These are phyloP conservation scores for Theobroma cacao DNA, from an alignment of 345 rosid species.

Conservation along the genomic window DNA sequence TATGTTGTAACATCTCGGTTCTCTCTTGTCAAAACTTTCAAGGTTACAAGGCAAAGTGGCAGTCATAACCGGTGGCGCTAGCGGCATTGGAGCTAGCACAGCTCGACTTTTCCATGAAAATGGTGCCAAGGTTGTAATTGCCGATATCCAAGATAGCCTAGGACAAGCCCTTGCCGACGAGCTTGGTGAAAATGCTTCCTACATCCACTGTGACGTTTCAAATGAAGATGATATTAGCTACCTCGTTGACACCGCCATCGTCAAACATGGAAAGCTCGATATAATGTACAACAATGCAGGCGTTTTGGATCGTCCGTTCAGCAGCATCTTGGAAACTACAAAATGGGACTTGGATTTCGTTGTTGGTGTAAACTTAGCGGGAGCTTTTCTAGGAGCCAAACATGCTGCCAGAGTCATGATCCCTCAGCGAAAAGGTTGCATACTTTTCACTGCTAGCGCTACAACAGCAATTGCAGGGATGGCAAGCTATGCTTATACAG, in stretches of 20 bases:
- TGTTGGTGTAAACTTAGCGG: constrained; percentile 28
- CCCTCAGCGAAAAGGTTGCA: constrained; percentile 27
- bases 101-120: constrained; percentile 26
- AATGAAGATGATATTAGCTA: constrained; percentile 30
- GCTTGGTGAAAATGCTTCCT: constrained; percentile 23
- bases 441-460: constrained; percentile 33
- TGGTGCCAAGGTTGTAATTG: constrained; percentile 39
- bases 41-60: constrained; percentile 42
- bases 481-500: constrained; percentile 19
- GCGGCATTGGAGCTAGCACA: constrained; percentile 37
- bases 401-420: constrained; percentile 44
- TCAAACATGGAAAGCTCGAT: constrained; percentile 38
- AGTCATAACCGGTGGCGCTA: constrained; percentile 38
- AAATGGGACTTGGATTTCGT: constrained; percentile 28
- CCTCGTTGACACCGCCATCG: constrained; percentile 28
- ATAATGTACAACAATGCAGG: constrained; percentile 46
- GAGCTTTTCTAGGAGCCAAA: constrained; percentile 39
- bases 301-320: background rate
- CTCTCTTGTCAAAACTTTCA: background rate
- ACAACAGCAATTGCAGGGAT: constrained; percentile 31
- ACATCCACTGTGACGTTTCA: constrained; percentile 37
- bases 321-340: constrained; percentile 23
- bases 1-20: too few relatives aligned
- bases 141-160: constrained; percentile 31
- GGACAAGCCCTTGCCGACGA: constrained; percentile 22